Evolutionary conservation across 768 basidiomycete species (phyloP), one percentile per base, ranked within the genome.

Genomic region (Pleurotus platypus): DNA sequence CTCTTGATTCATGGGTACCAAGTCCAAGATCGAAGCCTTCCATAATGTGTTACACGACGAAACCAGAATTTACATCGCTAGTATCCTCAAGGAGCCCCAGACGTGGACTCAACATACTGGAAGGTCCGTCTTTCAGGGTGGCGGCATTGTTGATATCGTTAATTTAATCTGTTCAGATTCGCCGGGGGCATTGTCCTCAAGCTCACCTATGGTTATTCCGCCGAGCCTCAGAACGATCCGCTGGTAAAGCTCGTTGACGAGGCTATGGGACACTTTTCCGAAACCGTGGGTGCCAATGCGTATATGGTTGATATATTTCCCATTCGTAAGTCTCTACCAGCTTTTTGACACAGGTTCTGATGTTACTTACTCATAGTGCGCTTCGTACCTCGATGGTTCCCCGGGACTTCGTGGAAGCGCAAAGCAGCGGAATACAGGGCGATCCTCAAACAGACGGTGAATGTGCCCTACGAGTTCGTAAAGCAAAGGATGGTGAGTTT

Each of bases 401-500:
- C 73, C 1, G 71, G 70, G 3, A 61, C 70, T 0, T 60, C 53
- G 9, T 74, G 67, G 61, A 69, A 69, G 46, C 47, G 56, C 12
- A 58, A 65, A 39, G 66, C 62, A 1, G 12, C n/a, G 2, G 40
- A 39, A 8, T 64, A 59, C 16, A 55, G 58, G n/a, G 43, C 55
- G 2, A 48, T 60, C 9, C 56, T 68, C 7, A 46, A 55, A 16
- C 43, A 24, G 5, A 66, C 65, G 62, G 30, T 64, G 13, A 46
- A 63, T 50, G 42, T 56, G 1, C 69, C 68, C 0, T 68, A 66
- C 57, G 61, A 69, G 22, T 73, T 71, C 27, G 71, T 72, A 46
- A 71, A 71, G 58, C 64, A 72, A 46, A 73, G 75, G 50, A 72
- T 77, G 64, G 74, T 72, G 30, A 51, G 35, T 18, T 18, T 18